Evolutionary conservation across 495 filamentous ascomycete genomes (phyloP), one percentile per base, ranked within the genome.

Genomic region (Letharia lupina): DNA sequence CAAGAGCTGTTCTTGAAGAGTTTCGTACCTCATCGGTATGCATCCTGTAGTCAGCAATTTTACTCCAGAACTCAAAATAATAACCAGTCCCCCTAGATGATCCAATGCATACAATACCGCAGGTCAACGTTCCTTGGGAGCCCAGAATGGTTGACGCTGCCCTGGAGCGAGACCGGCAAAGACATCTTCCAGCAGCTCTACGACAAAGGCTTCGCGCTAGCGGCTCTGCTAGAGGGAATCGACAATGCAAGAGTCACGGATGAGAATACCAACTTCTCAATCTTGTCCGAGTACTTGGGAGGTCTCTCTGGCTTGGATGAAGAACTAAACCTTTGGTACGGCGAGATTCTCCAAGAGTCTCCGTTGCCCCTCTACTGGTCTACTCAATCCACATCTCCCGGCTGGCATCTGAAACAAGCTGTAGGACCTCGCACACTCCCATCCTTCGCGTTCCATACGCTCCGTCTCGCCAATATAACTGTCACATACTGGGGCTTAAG

Each of bases 121-220:
- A 61, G 42, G 35, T 66, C 64, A 0, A 52, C 58, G 0, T 66
- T 66, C 45, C 45, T 66, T 0, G 64, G 45, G 40, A 52, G 16
- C 35, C 31, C 13, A 4, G 58, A 61, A 15, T 62, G 64, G 64
- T 35, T 37, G 20, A 61, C 23, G 9, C 15, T 61, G 16, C 58
- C 64, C 2, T 61, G 64, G 64, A 60, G 48, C 33, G 23, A 20
- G 23, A 42, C 23, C 1, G 28, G 39, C 9, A 62, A 66, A 50
- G 64, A 66, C 15, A 18, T 61, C 39, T 62, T 39, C 4, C 64
- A 56, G 23, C n/a, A 40, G 9, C 48, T 66, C 6, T 54, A 42
- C 45, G 64, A 66, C 40, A 66, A 54, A 61, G 64, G 64, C 35
- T 66, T 66, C 45, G 40, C 18, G 50, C 23, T 66, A 9, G 57